Evolutionary conservation across 2,329 filamentous ascomycete genomes (phyloP), one percentile per base, ranked within the genome.

Genomic region (Botrytis sinoallii): DNA sequence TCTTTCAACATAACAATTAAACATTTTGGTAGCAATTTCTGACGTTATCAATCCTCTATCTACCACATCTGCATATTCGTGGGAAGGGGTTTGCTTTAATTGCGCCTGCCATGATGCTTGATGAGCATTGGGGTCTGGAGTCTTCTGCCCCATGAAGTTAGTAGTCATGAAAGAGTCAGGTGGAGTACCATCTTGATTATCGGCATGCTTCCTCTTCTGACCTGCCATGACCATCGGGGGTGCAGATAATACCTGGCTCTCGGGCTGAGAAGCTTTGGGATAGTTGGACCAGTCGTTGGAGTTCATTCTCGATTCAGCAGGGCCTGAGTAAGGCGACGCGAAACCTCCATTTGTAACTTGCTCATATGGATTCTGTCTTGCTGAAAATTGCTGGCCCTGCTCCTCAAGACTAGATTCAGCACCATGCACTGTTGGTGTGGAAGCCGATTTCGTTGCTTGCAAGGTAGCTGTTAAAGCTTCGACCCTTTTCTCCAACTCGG

Each of bases 41-140:
- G 86, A 83, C 4, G 86, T 87, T 46, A 92, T 80, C 59, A 92
- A 78, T 1, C 89, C 89, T 16, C 88, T 85, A 76, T 91, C 89
- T 57, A 92, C 83, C 25, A 84, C 80, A 78, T 85, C 84, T 65
- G 76, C 74, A 77, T 82, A 82, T 69, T 80, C 80, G 70, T 80
- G 77, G n/a, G 75, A 76, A 55, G 73, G 72, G 8, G 74, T 67
- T n/a, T 66, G 74, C 57, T 70, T 71, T 59, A 72, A 67, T 38
- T 57, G n/a, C 18, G 57, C 72, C 35, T 59, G 25, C 65, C 44
- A 70, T 22, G 18, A 29, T 44, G 66, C n/a, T 64, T 70, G 72
- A 10, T 57, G 38, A 35, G 59, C n/a, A 44, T 35, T 32, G 20
- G 38, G 20, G 7, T 73, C 71, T 32, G 64, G 40, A 52, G 64